Base-by-base conservation (phyloP, 176 grass and related monocot genomes). In the Sorghum bicolor region DNA sequence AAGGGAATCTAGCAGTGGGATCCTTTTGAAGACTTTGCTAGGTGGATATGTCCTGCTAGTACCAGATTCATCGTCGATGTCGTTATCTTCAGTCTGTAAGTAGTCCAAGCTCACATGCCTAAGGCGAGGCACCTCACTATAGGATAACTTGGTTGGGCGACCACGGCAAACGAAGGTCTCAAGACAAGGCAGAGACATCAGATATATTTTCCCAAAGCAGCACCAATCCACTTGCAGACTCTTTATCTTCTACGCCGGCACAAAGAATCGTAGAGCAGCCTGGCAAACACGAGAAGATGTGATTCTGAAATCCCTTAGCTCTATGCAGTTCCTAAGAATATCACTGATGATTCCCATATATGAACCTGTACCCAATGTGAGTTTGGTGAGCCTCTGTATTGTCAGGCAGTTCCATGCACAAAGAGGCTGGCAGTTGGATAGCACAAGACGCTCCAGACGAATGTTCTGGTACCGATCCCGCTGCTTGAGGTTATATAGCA, bases 101-200 rank as follows among this genome's bases (percentile, higher is more conserved):
- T 75, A 87, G 61, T 81, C 78, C 60, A 81, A 75, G 13, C 78
- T 81, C 36, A 75, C 70, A 28, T 36, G 70, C 78, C 44, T 81
- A 39, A 86, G 70, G 10, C 12, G 7, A 41, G 77, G 84, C 41
- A 74, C 69, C 12, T 80, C 40, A 16, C 55, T 58, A 40, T 80
- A 74, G 10, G 38, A 64, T 53, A 86, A 12, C 44, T 57, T 66
- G 25, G 44, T 74, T 20, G 85, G 61, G 60, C 48, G 77, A 41
- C 85, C 77, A 0, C 47, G 70, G 16, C 62, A 87, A 75, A 52
- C 45, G 57, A 75, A 60, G 28, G 26, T 75, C 67, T 81, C 70
- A 36, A 76, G 78, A 76, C 61, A 75, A 60, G 85, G 78, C 19
- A 86, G 61, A 0, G 12, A 80, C 8, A 17, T 31, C 24, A 81